Base-by-base conservation (phyloP, 2,329 filamentous ascomycete species). In the Stemphylium beticola region DNA sequence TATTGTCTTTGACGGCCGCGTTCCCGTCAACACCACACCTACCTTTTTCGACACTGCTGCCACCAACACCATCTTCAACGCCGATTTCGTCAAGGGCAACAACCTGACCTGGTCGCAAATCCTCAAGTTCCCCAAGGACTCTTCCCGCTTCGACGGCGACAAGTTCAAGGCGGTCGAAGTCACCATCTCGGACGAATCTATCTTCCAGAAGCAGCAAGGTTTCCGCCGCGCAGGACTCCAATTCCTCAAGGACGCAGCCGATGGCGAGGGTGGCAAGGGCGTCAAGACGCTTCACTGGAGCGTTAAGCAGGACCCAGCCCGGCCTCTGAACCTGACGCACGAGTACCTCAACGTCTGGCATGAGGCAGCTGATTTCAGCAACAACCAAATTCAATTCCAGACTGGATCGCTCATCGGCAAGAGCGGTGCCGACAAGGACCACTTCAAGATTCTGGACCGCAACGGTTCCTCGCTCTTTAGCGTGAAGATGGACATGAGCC, bases 261-360 rank as follows among this genome's bases (percentile, higher is more conserved):
- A 79, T 38, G 84, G 85, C 47, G 60, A 74, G n/a, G 82, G 80
- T 18, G 83, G 79, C 33, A 68, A 70, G 22, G 84, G 84, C 24
- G 72, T 86, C 53, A 86, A 86, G 74, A 86, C 84, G 1, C 78
- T 87, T 45, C 85, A 88, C 73, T 87, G 84, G 72, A 84, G 81
- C 61, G 66, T 88, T 29, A 78, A 78, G 69, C 82, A 83, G 65
- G 84, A 87, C 60, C 55, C 71, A 3, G 65, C 74, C 36, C 76
- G 82, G 10, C 79, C 80, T 11, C 72, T 87, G 47, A 87, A 88
- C 75, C 72, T 82, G 49, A 82, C 81, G 7, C 85, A 87, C 68
- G 84, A 87, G 74, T 87, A 87, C 72, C 77, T 85, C 54, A 76
- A 75, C 46, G 71, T 73, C 22, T 76, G 71, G 74, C 74, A 76